Conservation (phyloP, 139 green algal genomes). For the Micromonas commoda region DNA sequence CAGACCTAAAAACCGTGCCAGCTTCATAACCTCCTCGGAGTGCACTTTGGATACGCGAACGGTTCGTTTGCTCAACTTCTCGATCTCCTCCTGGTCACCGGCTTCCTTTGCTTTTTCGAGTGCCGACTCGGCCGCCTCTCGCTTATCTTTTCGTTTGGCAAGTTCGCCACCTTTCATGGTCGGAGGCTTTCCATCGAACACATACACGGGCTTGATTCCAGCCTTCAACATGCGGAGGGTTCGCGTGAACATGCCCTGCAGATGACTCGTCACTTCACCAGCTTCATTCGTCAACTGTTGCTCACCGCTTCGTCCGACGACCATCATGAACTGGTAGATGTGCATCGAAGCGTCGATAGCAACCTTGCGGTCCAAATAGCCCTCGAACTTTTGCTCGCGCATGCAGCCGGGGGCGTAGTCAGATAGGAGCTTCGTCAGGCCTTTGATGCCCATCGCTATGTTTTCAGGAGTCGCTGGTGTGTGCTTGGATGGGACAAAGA, state of each 20-base stretch:
- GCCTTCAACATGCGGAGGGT: conserved; percentile 91
- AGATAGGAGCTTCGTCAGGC: conserved; percentile 85
- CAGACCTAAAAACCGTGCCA: conserved; percentile 92
- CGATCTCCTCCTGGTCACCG: conserved; percentile 76
- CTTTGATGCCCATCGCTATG: conserved; percentile 47
- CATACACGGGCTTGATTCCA: conserved; percentile 87
- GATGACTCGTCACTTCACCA: conserved; percentile 85
- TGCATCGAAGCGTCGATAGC: conserved; percentile 97
- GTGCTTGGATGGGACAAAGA: too few species aligned
- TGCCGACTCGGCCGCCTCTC: conserved; percentile 38
- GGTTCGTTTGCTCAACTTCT: conserved; percentile 93
- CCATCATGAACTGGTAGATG: conserved; percentile 97
- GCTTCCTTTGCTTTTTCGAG: conserved; percentile 44
- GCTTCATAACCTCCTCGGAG: conserved; percentile 88
- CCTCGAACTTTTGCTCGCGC: conserved; percentile 87
- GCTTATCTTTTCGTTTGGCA: conserved; percentile 42
- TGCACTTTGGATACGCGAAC: conserved; percentile 74
- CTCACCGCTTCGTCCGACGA: conserved; percentile 67
- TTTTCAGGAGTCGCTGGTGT: too few species aligned
- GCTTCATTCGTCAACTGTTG: conserved; percentile 85
- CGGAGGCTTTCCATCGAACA: conserved; percentile 96
- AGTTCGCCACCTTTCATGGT: conserved; percentile 87
- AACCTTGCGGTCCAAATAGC: conserved; percentile 93
- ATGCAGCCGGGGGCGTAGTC: conserved; percentile 75
- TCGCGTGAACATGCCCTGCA: conserved; percentile 93